These are phyloP conservation scores for Naganishia randhawae DNA, from an alignment of 768 basidiomycete species.

Conservation along the genomic window DNA sequence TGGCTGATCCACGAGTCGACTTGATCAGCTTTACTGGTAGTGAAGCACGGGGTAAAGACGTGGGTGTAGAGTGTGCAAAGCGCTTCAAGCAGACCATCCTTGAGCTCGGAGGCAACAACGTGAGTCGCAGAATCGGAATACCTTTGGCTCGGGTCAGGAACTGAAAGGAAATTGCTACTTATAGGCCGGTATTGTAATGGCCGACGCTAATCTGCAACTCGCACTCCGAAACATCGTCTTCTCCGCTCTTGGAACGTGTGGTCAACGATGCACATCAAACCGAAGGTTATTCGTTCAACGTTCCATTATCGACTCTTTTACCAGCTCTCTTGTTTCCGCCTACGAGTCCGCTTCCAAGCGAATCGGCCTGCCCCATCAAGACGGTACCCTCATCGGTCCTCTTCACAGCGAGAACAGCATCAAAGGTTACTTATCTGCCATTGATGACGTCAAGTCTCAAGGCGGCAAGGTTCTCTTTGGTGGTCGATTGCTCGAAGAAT, in stretches of 20 bases:
- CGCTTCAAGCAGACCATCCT: constrained; percentile 56
- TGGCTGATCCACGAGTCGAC: constrained; percentile 69
- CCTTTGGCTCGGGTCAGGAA: too few species aligned
- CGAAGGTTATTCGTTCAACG: constrained; percentile 84
- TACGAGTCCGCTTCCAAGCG: constrained; percentile 61
- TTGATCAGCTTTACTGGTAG: constrained; percentile 95
- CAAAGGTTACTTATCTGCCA: constrained; percentile 61
- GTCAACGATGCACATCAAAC: constrained; percentile 75
- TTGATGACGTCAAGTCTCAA: constrained; percentile 61
- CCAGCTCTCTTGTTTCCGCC: constrained; percentile 66
- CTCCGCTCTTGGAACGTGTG: constrained; percentile 79
- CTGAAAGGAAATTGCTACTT: background rate
- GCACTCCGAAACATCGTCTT: constrained; percentile 89
- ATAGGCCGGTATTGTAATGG: constrained; percentile 87
- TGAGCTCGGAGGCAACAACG: constrained; percentile 93
- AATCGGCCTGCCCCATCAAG: constrained; percentile 80
- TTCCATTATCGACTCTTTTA: constrained; percentile 69
- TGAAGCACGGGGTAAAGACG: constrained; percentile 76
- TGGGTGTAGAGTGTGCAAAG: constrained; percentile 55
- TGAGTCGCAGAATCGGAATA: constrained; percentile 46
- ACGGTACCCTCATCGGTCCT: constrained; percentile 75
- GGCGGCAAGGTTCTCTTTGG: constrained; percentile 77
- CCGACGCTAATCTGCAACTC: constrained; percentile 84
- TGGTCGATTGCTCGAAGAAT: constrained; percentile 53
- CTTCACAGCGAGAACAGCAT: constrained; percentile 71